phyloP scores from a whole-genome alignment of 148 eudicot species.

The Dianthus caryophyllus region DNA sequence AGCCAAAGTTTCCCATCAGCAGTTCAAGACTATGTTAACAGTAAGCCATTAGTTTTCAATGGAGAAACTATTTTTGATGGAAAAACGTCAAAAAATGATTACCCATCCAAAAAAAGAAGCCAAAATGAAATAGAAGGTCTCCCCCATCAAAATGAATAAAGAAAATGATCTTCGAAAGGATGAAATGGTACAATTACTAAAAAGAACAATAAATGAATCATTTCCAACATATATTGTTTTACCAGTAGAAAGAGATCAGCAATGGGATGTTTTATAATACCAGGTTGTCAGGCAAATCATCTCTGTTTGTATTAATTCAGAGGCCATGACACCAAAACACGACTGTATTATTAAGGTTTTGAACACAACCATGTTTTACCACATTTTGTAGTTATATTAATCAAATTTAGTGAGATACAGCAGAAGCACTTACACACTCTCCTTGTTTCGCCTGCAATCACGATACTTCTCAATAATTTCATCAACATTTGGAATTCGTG shows the following conservation, averaged over 20 bases:
- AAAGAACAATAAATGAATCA: neutral
- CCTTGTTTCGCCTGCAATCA: conserved; percentile 12
- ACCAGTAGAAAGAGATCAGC: neutral
- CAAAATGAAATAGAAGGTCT: neutral
- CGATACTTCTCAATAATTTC: conserved; percentile 17
- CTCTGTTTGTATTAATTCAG: too few species aligned
- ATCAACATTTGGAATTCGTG: conserved; percentile 20
- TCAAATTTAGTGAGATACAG: too few species aligned
- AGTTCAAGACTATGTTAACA: neutral
- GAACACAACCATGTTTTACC: too few species aligned
- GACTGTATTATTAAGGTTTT: too few species aligned
- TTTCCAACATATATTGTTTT: neutral
- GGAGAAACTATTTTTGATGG: neutral
- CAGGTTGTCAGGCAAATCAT: too few species aligned
- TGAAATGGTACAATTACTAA: neutral
- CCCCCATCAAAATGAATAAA: neutral
- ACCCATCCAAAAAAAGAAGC: neutral
- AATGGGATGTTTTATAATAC: too few species aligned
- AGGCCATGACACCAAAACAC: too few species aligned
- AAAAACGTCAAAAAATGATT: neutral
- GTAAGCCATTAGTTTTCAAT: neutral
- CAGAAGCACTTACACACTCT: conserved; percentile 10
- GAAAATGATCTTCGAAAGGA: neutral
- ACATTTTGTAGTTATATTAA: too few species aligned
- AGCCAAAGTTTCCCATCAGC: neutral